Conservation (phyloP, 2,329 filamentous ascomycete species). For the Fusarium austroafricanum region DNA sequence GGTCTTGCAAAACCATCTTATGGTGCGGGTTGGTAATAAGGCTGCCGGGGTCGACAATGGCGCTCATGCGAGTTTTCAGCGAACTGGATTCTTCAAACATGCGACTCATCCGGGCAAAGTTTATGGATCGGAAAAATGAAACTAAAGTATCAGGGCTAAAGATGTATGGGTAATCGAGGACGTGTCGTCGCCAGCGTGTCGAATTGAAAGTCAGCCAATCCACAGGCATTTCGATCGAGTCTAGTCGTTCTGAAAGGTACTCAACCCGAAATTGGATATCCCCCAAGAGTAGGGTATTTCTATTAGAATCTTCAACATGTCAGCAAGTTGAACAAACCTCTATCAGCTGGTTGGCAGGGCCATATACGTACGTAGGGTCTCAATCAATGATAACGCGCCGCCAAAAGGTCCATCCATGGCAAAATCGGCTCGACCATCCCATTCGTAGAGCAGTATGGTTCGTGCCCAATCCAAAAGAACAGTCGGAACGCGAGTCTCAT, state of each 20-base stretch:
- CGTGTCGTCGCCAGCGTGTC: slow-evolving; percentile 74
- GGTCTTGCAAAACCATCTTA: slow-evolving; percentile 70
- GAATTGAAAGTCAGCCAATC: slow-evolving; percentile 74
- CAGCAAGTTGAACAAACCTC: slow-evolving; percentile 2
- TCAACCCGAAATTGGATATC: slow-evolving; percentile 79
- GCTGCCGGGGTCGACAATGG: slow-evolving; percentile 65
- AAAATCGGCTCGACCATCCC: slow-evolving; percentile 81
- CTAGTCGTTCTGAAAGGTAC: slow-evolving; percentile 80
- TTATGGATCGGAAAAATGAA: slow-evolving; percentile 87
- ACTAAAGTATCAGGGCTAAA: slow-evolving; percentile 80
- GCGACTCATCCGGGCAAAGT: slow-evolving; percentile 86
- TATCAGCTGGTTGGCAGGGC: not conserved
- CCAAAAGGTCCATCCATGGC: slow-evolving; percentile 77
- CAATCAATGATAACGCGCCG: slow-evolving; percentile 79
- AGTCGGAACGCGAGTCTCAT: slow-evolving; percentile 68
- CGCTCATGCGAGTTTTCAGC: slow-evolving; percentile 66
- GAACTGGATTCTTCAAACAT: slow-evolving; percentile 77
- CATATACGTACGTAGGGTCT: slow-evolving; percentile 73
- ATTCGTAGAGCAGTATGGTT: slow-evolving; percentile 80
- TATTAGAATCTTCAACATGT: slow-evolving; percentile 65
- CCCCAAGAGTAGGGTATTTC: slow-evolving; percentile 71
- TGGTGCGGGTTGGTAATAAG: slow-evolving; percentile 68
- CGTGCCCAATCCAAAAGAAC: slow-evolving; percentile 77
- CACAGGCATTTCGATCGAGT: slow-evolving; percentile 78
- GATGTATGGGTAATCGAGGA: slow-evolving; percentile 84